phyloP scores from a whole-genome alignment of 2,329 filamentous ascomycete species.

The Mollisiaceae sp. region DNA sequence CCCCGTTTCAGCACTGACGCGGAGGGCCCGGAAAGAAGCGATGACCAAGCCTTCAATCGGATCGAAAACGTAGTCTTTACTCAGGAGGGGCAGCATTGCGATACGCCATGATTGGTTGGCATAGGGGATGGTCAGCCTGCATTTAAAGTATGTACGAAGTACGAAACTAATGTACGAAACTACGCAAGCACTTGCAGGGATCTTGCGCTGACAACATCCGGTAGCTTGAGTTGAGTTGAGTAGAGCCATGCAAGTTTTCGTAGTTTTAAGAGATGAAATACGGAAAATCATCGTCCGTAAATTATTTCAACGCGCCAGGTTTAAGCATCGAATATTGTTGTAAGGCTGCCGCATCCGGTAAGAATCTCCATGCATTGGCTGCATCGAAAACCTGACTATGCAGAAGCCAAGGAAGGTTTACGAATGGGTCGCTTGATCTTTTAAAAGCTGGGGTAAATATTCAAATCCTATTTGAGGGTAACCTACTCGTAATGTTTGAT shows the following conservation, averaged over 20 bases:
- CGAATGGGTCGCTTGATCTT: slow-evolving; percentile 4
- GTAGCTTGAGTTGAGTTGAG: no score
- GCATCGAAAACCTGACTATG: not conserved
- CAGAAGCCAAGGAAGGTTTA: not conserved
- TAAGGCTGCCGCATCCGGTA: not conserved
- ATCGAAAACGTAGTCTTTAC: slow-evolving; percentile 1
- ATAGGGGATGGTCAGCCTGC: no score
- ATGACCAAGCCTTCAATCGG: not conserved
- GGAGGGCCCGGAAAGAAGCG: slow-evolving; percentile 5
- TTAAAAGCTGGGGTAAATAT: not conserved
- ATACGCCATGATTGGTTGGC: no score
- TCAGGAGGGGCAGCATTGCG: no score
- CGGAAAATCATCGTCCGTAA: no score
- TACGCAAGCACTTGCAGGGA: not conserved
- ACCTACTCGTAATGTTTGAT: not conserved
- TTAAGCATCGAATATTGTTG: no score
- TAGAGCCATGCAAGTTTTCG: no score
- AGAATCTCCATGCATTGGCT: not conserved
- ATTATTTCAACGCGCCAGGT: no score
- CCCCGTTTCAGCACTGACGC: not conserved
- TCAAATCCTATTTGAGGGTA: not conserved
- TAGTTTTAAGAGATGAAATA: no score
- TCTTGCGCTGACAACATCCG: not conserved
- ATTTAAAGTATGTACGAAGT: not conserved
- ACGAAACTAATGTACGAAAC: not conserved